Percentiles rank a stretch among this genome's conserved stretches.
Conservation (phyloP, 2,329 filamentous ascomycete species). For the Aspergillus sojae region DNA sequence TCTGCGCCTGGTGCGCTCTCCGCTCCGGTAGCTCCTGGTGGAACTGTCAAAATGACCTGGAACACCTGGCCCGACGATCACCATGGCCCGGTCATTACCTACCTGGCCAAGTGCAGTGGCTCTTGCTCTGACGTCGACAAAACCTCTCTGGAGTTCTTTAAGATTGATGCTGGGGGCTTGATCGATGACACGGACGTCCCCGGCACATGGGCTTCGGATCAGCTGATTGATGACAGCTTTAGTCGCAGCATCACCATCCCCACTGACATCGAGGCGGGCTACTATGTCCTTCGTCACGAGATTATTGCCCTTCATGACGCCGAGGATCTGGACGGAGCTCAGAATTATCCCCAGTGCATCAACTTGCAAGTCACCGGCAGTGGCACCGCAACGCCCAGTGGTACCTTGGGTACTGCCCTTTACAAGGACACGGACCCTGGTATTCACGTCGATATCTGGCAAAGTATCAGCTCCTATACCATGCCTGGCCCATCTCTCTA, state of each 20-base stretch:
- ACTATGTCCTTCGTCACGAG: constrained; percentile 56
- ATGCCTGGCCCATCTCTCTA: constrained; percentile 21
- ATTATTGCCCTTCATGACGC: constrained; percentile 54
- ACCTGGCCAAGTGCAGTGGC: constrained; percentile 60
- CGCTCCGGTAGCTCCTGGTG: constrained; percentile 61
- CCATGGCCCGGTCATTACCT: constrained; percentile 63
- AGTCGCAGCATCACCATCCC: constrained; percentile 51
- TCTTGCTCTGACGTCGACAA: constrained; percentile 57
- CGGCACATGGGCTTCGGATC: constrained; percentile 57
- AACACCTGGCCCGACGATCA: constrained; percentile 65
- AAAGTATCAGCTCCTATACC: constrained; percentile 17
- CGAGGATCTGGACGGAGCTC: constrained; percentile 43
- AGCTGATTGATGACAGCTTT: constrained; percentile 53
- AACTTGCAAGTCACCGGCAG: constrained; percentile 61
- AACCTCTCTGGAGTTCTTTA: constrained; percentile 59
- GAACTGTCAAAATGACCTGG: constrained; percentile 61
- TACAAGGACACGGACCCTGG: constrained; percentile 61
- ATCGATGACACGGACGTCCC: constrained; percentile 44
- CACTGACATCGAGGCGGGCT: constrained; percentile 45
- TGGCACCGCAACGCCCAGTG: constrained; percentile 47
- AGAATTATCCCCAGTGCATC: constrained; percentile 58
- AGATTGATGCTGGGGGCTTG: constrained; percentile 60
- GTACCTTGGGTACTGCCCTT: constrained; percentile 52
- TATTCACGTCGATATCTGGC: constrained; percentile 60
- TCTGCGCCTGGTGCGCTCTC: constrained; percentile 54